Base-by-base conservation (phyloP, 2,329 filamentous ascomycete species). In the Xylariaceae sp. region DNA sequence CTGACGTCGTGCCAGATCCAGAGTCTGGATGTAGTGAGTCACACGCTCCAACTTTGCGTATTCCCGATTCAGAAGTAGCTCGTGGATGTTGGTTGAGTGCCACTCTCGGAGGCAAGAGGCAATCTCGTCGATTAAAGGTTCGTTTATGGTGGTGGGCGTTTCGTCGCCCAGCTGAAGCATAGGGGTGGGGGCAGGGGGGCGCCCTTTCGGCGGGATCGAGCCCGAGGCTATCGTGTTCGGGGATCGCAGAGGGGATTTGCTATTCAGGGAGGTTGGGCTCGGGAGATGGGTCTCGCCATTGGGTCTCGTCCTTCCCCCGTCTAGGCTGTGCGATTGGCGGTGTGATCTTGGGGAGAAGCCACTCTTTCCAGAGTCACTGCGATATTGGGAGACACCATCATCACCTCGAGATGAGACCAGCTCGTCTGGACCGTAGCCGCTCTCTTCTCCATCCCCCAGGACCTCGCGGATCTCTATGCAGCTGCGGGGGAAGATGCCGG, bases 141-240 rank as follows among this genome's bases (percentile, higher is more conserved):
- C 95, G 9, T 88, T 85, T 14, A 82, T 77, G 6, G 90, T 96
- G 0, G 90, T 95, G 1, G 91, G 89, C 2, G 90, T 96, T 73
- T 99, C 94, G 64, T 99, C 94, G 51, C 94, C 94, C 66, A 99
- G 92, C 69, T 96, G 96, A 46, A 99, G 78, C 87, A 97, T 94
- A 5, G 94, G 94, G 9, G 99, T 91, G 0, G 94, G 94, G 11
- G 95, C 95, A 11, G 90, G 82, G 30, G 92, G 94, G 60, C 89
- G 90, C 32, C 32, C 41, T 10, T n/a, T 32, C 18, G 40, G 22
- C 15, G 22, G 31, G 47, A 32, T 36, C 31, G 47, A 5, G 36
- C 42, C 19, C 22, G 44, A 11, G 38, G n/a, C 14, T 42, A 27
- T 27, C 22, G 22, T 27, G 33, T 36, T 15, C 12, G 33, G 33